Conservation (phyloP, 257 asterid species). For the Nyctanthes arbortristis region DNA sequence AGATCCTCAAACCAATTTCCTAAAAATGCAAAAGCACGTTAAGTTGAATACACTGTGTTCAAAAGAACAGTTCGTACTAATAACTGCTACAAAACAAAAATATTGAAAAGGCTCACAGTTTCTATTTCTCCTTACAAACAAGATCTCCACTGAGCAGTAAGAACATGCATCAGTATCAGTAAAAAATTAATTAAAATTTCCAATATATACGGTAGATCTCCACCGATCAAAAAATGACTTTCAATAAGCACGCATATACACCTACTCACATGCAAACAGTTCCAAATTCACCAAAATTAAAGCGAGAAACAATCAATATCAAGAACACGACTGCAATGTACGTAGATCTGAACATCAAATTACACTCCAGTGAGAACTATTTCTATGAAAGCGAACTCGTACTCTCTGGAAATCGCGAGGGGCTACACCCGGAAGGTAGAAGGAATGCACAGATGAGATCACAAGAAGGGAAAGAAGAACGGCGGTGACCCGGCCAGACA, state of each 20-base stretch:
- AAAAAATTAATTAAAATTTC: too few relatives aligned
- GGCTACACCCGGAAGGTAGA: slow-evolving; percentile 84
- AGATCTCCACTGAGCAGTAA: slow-evolving; percentile 20
- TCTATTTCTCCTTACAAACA: too few relatives aligned
- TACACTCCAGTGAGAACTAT: slow-evolving; percentile 4
- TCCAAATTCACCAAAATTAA: not conserved
- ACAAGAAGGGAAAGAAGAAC: slow-evolving; percentile 33
- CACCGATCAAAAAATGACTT: not conserved
- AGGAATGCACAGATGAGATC: slow-evolving; percentile 54
- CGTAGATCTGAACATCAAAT: slow-evolving; percentile 26
- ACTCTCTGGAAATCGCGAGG: slow-evolving; percentile 78
- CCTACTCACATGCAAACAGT: not conserved
- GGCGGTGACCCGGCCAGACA: slow-evolving; percentile 42
- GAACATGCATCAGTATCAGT: too few relatives aligned
- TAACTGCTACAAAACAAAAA: not conserved
- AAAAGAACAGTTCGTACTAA: not conserved
- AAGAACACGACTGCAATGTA: not conserved
- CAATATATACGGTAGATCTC: not conserved
- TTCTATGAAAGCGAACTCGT: not conserved
- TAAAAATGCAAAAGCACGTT: slow-evolving; percentile 1
- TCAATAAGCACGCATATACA: too few relatives aligned
- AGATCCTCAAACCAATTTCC: slow-evolving; percentile 2
- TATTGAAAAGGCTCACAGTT: too few relatives aligned
- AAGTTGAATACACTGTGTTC: not conserved
- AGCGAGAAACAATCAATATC: not conserved